These are phyloP conservation scores for Catenaria anguillulae DNA, from an alignment of 371 early-diverging fungal genomes.

Conservation along the genomic window DNA sequence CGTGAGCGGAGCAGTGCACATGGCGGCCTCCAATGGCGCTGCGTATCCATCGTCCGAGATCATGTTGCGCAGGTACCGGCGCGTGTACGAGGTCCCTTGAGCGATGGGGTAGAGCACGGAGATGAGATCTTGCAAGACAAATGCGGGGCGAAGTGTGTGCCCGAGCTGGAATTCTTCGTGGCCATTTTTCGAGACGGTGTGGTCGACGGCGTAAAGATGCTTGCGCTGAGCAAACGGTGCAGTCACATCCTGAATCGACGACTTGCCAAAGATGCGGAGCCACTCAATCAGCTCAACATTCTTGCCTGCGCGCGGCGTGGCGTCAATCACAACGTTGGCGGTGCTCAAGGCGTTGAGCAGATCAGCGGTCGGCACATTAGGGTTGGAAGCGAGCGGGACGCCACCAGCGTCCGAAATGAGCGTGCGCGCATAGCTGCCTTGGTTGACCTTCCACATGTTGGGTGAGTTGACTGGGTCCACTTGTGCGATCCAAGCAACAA, in stretches of 20 bases:
- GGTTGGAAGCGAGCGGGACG: not conserved
- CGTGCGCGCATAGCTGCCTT: not conserved
- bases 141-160: not conserved
- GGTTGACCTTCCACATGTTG: not conserved
- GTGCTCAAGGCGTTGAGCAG: no score
- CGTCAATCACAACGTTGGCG: not conserved
- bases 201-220: not conserved
- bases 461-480: not conserved
- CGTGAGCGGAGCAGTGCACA: not conserved
- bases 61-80: not conserved
- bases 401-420: not conserved
- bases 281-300: not conserved
- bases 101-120: not conserved
- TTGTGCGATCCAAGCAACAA: not conserved
- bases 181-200: not conserved
- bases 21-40: not conserved
- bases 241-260: not conserved
- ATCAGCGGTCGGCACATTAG: no score
- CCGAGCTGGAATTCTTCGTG: not conserved
- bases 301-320: not conserved
- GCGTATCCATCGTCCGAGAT: not conserved
- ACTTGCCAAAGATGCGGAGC: not conserved
- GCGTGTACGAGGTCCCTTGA: not conserved
- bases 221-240: not conserved
- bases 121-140: not conserved